Conservation (phyloP, 768 basidiomycete genomes). For the Lactifluus piperatus region DNA sequence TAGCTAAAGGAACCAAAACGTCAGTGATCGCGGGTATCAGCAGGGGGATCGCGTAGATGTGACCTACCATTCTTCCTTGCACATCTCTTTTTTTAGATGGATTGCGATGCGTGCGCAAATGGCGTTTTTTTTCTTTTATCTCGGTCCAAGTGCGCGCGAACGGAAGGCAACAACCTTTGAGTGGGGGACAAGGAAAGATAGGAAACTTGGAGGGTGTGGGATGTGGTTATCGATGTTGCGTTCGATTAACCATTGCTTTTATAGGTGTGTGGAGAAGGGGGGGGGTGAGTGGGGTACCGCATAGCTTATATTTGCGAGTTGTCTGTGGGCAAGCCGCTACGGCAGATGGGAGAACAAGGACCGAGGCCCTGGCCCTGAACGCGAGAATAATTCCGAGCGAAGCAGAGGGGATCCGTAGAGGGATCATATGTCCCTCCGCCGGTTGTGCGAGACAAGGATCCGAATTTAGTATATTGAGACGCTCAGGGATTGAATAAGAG, state of each 20-base stretch:
- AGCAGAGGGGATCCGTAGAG: constrained; percentile 2
- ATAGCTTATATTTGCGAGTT: constrained; percentile 14
- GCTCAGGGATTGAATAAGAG: neutral
- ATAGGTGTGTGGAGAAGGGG: constrained; percentile 6
- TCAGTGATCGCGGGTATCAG: neutral
- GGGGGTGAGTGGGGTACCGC: too few species aligned
- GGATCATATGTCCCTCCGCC: constrained; percentile 11
- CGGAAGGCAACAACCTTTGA: neutral
- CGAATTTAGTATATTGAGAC: constrained; percentile 1
- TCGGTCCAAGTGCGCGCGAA: neutral
- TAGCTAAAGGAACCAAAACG: constrained; percentile 1
- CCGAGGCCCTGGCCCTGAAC: constrained; percentile 12
- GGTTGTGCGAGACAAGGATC: neutral
- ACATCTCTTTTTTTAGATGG: constrained; percentile 10
- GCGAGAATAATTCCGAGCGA: constrained; percentile 9
- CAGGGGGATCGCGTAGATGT: neutral
- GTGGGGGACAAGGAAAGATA: neutral
- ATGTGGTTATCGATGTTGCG: neutral
- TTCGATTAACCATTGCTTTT: constrained; percentile 2
- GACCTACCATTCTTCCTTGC: constrained; percentile 21
- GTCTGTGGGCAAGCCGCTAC: constrained; percentile 12
- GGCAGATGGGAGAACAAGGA: constrained; percentile 14
- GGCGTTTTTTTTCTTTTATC: neutral
- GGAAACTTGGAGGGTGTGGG: neutral
- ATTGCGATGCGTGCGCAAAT: neutral